Conservation (phyloP, 345 rosid genomes). For the Eucalyptus pumila region DNA sequence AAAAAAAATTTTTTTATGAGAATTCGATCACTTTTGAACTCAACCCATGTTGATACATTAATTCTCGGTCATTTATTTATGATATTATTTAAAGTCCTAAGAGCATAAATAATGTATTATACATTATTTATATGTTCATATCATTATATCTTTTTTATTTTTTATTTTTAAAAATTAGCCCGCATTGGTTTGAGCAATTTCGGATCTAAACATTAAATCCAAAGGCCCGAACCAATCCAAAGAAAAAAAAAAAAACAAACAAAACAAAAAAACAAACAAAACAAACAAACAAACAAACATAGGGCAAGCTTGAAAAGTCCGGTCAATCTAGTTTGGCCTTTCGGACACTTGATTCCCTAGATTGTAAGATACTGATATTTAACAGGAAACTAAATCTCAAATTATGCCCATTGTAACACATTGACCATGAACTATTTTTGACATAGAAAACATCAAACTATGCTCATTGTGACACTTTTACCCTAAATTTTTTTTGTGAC, state of each 20-base stretch:
- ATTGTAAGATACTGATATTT: neutral
- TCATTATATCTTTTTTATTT: neutral
- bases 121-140: neutral
- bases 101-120: neutral
- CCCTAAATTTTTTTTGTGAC: neutral
- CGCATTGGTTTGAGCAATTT: neutral
- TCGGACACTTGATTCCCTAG: neutral
- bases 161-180: neutral
- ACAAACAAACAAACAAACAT: accelerated
- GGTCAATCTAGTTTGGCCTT: neutral
- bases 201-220: neutral
- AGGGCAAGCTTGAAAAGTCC: neutral
- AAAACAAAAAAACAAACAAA: no score
- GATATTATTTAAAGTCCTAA: neutral
- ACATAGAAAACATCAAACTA: neutral
- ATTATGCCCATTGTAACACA: neutral
- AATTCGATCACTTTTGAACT: neutral
- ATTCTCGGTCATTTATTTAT: neutral
- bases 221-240: neutral
- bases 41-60: neutral
- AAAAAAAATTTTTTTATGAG: neutral
- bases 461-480: neutral
- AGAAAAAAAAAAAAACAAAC: neutral
- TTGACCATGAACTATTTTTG: neutral
- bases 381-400: neutral